These are phyloP conservation scores for Xylariaceae sp. DNA, from an alignment of 2,329 filamentous ascomycete species.

Conservation along the genomic window DNA sequence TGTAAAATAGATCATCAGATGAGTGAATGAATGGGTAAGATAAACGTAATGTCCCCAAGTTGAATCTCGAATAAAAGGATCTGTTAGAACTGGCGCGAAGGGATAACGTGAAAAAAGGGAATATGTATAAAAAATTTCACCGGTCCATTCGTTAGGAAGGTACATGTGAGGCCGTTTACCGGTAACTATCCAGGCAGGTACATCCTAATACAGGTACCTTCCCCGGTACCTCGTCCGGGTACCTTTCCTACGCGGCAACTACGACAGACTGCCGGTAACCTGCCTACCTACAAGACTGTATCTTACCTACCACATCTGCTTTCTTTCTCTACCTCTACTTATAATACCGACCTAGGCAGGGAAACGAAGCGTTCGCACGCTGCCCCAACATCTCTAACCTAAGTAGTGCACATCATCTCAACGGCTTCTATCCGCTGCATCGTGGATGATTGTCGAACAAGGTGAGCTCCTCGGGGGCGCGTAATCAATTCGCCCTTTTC, in stretches of 20 bases:
- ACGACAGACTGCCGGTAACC: too few relatives aligned
- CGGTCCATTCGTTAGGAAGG: not conserved
- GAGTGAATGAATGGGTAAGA: not conserved
- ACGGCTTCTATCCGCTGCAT: slow-evolving; percentile 1
- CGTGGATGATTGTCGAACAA: slow-evolving; percentile 18
- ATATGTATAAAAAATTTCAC: not conserved
- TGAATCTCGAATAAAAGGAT: not conserved
- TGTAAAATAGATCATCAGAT: not conserved
- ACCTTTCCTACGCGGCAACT: too few relatives aligned
- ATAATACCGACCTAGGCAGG: not conserved
- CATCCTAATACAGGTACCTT: too few relatives aligned
- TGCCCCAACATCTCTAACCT: not conserved
- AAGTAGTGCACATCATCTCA: not conserved
- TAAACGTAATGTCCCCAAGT: not conserved
- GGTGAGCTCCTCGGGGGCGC: slow-evolving; percentile 21
- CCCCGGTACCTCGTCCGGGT: too few relatives aligned
- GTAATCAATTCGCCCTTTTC: not conserved
- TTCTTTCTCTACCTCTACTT: not conserved
- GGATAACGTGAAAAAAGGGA: not conserved
- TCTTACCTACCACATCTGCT: not conserved
- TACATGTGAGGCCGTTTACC: too few relatives aligned
- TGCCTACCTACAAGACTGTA: too few relatives aligned
- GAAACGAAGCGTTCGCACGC: not conserved
- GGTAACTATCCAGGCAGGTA: too few relatives aligned
- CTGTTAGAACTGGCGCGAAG: not conserved